Evolutionary conservation across 2,329 filamentous ascomycete species (phyloP).

Genomic region (Thermochaetoides dissita): DNA sequence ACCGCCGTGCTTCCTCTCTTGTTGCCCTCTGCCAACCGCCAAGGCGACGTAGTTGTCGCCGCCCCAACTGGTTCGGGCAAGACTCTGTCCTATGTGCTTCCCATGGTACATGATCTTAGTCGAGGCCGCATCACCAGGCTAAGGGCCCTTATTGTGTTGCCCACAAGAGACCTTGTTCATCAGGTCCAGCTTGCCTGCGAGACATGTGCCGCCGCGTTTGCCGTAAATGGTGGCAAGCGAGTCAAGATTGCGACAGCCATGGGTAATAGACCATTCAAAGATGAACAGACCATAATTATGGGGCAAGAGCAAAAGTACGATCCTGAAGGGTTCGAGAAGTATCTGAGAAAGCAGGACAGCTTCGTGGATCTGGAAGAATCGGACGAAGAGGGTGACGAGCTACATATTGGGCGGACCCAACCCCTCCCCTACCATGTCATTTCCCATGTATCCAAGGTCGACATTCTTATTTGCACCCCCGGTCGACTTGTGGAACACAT

Average conservation of each 20-base stretch:
- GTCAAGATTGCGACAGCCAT: slow-evolving; percentile 71
- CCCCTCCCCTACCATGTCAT: slow-evolving; percentile 48
- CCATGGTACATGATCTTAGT: slow-evolving; percentile 65
- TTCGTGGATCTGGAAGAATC: slow-evolving; percentile 33
- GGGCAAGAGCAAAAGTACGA: slow-evolving; percentile 45
- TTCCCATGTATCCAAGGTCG: slow-evolving; percentile 56
- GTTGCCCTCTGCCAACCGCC: slow-evolving; percentile 46
- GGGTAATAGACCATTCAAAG: slow-evolving; percentile 62
- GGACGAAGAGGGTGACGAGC: slow-evolving; percentile 29
- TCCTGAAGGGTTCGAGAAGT: slow-evolving; percentile 38
- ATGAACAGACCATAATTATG: slow-evolving; percentile 39
- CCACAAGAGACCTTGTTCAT: slow-evolving; percentile 77
- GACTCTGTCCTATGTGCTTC: slow-evolving; percentile 79
- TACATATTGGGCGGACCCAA: slow-evolving; percentile 21
- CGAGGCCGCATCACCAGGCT: slow-evolving; percentile 50
- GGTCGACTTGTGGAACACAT: slow-evolving; percentile 87
- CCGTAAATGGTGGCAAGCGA: slow-evolving; percentile 43
- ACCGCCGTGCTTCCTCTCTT: slow-evolving; percentile 68
- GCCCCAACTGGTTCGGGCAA: slow-evolving; percentile 94
- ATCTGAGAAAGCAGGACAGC: slow-evolving; percentile 21
- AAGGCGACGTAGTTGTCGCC: slow-evolving; percentile 75
- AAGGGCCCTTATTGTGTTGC: slow-evolving; percentile 71
- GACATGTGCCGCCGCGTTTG: slow-evolving; percentile 51
- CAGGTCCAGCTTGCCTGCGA: slow-evolving; percentile 73
- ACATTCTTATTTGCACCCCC: slow-evolving; percentile 82